Evolutionary conservation across 805 yeast genomes (phyloP).

Genomic region (Diddensiella santjacobensis): DNA sequence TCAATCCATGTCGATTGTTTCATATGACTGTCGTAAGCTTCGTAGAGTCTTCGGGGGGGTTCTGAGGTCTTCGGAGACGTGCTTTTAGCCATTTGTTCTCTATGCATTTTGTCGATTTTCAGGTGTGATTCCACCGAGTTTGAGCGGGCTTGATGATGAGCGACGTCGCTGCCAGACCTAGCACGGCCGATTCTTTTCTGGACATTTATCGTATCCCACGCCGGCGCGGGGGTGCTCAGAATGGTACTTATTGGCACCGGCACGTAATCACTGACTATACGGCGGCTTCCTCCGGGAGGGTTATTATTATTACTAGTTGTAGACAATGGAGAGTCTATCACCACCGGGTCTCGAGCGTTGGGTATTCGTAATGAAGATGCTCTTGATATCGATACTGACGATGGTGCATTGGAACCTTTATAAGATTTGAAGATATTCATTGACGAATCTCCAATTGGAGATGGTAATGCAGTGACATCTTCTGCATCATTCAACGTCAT

Average conservation of each 20-base stretch:
- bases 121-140: conserved; percentile 2
- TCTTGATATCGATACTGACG: conserved; percentile 17
- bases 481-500: not conserved
- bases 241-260: conserved; percentile 8
- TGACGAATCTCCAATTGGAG: conserved; percentile 15
- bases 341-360: not conserved
- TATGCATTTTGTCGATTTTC: not conserved
- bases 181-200: not conserved
- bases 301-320: not conserved
- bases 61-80: conserved; percentile 1
- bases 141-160: not conserved
- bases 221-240: conserved; percentile 3
- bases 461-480: conserved; percentile 18
- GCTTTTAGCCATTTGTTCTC: not conserved
- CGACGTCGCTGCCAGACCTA: conserved; percentile 1
- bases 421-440: conserved; percentile 10
- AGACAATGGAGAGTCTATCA: not conserved
- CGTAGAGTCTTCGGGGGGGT: conserved; percentile 18
- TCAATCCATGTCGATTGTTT: conserved; percentile 31
- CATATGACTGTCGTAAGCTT: conserved; percentile 29
- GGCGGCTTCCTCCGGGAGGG: not conserved
- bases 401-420: conserved; percentile 18
- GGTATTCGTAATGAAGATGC: conserved; percentile 17
- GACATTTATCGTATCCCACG: not conserved
- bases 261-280: conserved; percentile 15